Evolutionary conservation across 225 moss, liverwort and hornwort genomes (phyloP), one percentile per base, ranked within the genome.

Genomic region (Neckera pumila): DNA sequence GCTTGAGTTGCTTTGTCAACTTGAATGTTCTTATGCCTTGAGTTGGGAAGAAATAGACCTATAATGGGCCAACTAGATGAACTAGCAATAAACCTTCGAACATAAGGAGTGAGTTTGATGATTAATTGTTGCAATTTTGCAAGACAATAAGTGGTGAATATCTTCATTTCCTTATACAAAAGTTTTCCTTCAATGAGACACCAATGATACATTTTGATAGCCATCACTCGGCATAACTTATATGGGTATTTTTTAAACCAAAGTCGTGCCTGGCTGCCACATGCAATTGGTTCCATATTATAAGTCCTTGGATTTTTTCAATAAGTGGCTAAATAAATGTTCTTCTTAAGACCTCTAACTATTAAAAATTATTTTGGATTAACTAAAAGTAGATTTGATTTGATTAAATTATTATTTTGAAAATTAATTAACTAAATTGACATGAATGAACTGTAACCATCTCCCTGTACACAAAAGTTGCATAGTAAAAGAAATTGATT

Each of bases 1-100:
- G 85, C 89, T 22, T 91, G 85, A 34, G 77, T 87, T 49, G 85
- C 81, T 61, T 89, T 91, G 4, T 91, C 89, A 38, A 89, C 77
- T 14, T 89, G 82, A 62, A 85, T 85, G 22, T 7, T 91, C 28
- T 85, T 87, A 26, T 36, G 62, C 45, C 69, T 87, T 51, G 42
- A 62, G 4, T 57, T 87, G 14, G 85, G 66, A 28, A 92, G 58
- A 85, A 92, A 89, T 20, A 92, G 64, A 47, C 90, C 87, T 63
- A 89, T 17, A 58, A 92, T 89, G 11, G 90, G 92, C 89, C 90
- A 92, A 57, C 3, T 89, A 10, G 90, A 87, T 1, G 85, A 88
- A 66, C 36, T 92, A 16, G 85, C 76, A 87, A 87, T 79, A 34
- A 89, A 85, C 1, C 73, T 89, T 53, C 0, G 59, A 3, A 79